A percentile compares a stretch with the other conserved stretches of the same genome.
Evolutionary conservation across 1,139 yeast genomes (phyloP).

Genomic region (Candida glucosophila): DNA sequence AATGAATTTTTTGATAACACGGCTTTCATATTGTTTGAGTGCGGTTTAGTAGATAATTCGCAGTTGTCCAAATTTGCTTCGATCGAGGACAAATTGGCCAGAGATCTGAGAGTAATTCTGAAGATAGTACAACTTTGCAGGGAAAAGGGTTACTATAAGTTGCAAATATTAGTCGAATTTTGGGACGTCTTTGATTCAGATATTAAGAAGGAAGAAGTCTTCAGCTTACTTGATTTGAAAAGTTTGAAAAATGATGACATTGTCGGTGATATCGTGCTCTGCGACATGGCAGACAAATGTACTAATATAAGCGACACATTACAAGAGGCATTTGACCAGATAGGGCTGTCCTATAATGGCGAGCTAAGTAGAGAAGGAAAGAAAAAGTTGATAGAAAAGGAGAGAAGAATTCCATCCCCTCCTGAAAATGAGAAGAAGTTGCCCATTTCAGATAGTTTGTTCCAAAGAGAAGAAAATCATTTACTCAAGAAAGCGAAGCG

Average conservation of each 20-base stretch:
- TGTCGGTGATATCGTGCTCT: slow-evolving; percentile 16
- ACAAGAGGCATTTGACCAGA: slow-evolving; percentile 14
- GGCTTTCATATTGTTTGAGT: slow-evolving; percentile 36
- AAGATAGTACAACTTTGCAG: slow-evolving; percentile 31
- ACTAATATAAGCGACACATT: slow-evolving; percentile 22
- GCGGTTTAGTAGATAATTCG: slow-evolving; percentile 26
- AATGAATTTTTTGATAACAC: slow-evolving; percentile 28
- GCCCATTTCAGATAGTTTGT: slow-evolving; percentile 6
- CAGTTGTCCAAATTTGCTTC: slow-evolving; percentile 7
- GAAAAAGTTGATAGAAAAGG: slow-evolving; percentile 6
- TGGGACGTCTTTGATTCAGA: slow-evolving; percentile 27
- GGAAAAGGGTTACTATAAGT: slow-evolving; percentile 24
- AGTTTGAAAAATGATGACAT: slow-evolving; percentile 6
- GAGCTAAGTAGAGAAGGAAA: slow-evolving; percentile 25
- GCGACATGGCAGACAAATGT: slow-evolving; percentile 27
- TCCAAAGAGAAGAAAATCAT: no score
- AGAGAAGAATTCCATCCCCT: slow-evolving; percentile 1
- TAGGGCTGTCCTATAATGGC: slow-evolving; percentile 20
- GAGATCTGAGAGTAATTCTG: slow-evolving; percentile 27
- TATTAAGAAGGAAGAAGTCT: slow-evolving; percentile 11
- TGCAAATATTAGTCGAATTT: slow-evolving; percentile 28
- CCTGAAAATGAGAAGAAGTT: neutral
- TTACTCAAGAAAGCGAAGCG: slow-evolving; percentile 24
- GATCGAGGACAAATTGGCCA: slow-evolving; percentile 20
- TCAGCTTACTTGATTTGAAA: slow-evolving; percentile 10